Conservation (phyloP, 805 yeast species). For the Saccharomycopsis sp. region DNA sequence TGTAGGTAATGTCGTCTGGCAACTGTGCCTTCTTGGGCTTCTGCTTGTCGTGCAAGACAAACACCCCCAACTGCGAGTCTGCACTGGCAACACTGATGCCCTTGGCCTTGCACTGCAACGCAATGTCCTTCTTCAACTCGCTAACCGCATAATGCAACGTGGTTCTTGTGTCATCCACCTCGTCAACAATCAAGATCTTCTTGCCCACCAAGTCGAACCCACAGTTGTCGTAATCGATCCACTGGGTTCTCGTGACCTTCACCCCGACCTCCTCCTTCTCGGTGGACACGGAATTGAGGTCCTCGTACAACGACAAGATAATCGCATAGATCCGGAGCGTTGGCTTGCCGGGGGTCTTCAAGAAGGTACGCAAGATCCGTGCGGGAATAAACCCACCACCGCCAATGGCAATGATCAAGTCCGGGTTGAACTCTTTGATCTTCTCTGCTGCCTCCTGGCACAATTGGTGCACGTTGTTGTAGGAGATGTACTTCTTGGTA, state of each 20-base stretch:
- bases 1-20: constrained; percentile 59
- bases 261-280: constrained; percentile 52
- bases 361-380: constrained; percentile 85
- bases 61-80: constrained; percentile 60
- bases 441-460: constrained; percentile 55
- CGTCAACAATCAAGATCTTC: constrained; percentile 67
- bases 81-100: constrained; percentile 45
- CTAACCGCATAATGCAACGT: constrained; percentile 72
- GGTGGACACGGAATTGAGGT: constrained; percentile 51
- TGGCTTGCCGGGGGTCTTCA: constrained; percentile 80
- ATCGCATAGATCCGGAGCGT: constrained; percentile 93
- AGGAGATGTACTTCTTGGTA: constrained; percentile 62
- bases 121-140: constrained; percentile 67
- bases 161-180: constrained; percentile 81
- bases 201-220: constrained; percentile 49
- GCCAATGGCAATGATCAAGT: constrained; percentile 89
- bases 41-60: constrained; percentile 68
- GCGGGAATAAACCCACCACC: constrained; percentile 99
- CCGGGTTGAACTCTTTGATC: constrained; percentile 69
- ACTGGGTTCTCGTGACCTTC: constrained; percentile 67
- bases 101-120: constrained; percentile 44
- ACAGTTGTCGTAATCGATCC: constrained; percentile 67
- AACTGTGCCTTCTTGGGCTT: constrained; percentile 66
- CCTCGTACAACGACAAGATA: constrained; percentile 86
- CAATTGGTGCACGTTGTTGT: constrained; percentile 71